phyloP scores from a whole-genome alignment of 257 asterid species.

The Ajuga chamaepitys region DNA sequence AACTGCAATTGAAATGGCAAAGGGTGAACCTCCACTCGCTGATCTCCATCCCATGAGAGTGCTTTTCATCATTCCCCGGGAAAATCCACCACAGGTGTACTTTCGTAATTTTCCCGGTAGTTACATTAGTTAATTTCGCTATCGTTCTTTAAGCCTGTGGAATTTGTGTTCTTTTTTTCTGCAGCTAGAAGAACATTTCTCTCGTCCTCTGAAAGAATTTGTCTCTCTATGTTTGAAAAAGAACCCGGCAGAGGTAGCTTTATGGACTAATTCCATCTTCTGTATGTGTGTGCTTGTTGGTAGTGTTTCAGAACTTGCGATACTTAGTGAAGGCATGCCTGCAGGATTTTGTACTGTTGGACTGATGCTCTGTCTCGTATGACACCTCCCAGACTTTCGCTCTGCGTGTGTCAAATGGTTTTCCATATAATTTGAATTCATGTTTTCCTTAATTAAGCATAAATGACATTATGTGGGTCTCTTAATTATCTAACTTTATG shows the following conservation, averaged over 20 bases:
- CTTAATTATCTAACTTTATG: background rate
- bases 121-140: background rate
- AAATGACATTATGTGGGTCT: background rate
- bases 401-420: background rate
- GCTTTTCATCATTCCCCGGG: slow-evolving; percentile 97
- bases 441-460: background rate
- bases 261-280: slow-evolving; percentile 10
- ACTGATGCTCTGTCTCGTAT: background rate
- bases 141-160: background rate
- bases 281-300: slow-evolving; percentile 4
- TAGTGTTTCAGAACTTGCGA: background rate
- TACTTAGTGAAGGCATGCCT: background rate
- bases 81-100: slow-evolving; percentile 95
- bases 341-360: background rate
- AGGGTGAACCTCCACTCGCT: slow-evolving; percentile 99
- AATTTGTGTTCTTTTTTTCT: slow-evolving; percentile 24
- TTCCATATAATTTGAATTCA: background rate
- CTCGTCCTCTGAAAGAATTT: slow-evolving; percentile 92
- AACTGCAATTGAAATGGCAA: slow-evolving; percentile 98
- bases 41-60: slow-evolving; percentile 99
- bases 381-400: background rate
- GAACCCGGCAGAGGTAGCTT: slow-evolving; percentile 83
- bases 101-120: slow-evolving; percentile 11
- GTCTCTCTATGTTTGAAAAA: slow-evolving; percentile 85
- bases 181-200: slow-evolving; percentile 98